phyloP scores from a whole-genome alignment of 1,284 basidiomycete species.

The Tausonia pullulans region DNA sequence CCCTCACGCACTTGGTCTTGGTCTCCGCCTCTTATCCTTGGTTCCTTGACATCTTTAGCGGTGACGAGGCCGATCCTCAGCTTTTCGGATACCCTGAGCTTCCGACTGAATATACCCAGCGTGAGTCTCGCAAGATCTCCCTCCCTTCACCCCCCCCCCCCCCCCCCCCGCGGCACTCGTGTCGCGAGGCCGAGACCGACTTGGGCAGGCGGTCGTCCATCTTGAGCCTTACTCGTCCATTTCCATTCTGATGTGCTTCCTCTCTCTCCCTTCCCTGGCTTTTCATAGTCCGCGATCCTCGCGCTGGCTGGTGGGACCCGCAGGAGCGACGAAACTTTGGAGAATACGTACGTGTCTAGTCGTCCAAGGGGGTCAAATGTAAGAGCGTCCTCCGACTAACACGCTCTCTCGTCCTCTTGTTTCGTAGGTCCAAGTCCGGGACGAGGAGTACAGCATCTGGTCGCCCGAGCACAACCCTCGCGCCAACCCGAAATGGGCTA shows the following conservation, averaged over 20 bases:
- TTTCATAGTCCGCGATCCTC: constrained; percentile 4
- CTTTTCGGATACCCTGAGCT: constrained; percentile 16
- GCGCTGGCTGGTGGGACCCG: constrained; percentile 62
- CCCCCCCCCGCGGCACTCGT: background rate
- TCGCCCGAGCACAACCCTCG: no score
- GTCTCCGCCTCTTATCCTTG: background rate
- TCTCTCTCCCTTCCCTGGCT: background rate
- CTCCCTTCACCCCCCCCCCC: background rate
- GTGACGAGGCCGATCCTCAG: constrained; percentile 9
- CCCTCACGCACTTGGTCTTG: no score
- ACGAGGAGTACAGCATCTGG: no score
- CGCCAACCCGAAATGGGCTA: no score
- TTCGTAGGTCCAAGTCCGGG: no score
- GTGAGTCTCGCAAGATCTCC: background rate
- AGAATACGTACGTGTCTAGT: constrained; percentile 47
- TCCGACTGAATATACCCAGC: constrained; percentile 6
- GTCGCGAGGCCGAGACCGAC: background rate
- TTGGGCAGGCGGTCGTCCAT: background rate
- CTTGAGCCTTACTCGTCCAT: no score
- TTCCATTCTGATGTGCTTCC: background rate
- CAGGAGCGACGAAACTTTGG: constrained; percentile 76
- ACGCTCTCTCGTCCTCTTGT: no score
- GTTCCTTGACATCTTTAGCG: no score
- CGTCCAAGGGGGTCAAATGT: no score
- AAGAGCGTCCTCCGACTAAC: constrained; percentile 24